Conservation (phyloP, 2,329 filamentous ascomycete genomes). For the Aspergillus fijiensis region DNA sequence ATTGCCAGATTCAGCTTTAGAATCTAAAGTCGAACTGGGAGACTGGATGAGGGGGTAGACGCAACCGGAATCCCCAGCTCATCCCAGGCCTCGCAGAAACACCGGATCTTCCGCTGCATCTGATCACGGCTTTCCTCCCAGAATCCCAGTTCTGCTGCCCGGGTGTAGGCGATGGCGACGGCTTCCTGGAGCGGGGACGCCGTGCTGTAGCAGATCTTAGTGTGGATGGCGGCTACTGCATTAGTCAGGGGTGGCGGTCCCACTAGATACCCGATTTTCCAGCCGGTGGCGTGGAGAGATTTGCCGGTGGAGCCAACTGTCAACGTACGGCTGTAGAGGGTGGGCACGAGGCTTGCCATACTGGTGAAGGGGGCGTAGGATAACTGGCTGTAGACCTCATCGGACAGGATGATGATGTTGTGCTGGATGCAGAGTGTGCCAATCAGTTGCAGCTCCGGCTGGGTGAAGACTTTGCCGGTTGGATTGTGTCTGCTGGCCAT, state of each 20-base stretch:
- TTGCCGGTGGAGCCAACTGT: background rate
- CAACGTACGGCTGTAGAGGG: background rate
- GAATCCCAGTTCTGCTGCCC: background rate
- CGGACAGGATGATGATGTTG: background rate
- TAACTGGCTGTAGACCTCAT: background rate
- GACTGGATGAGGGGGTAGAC: too few species aligned
- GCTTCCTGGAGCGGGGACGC: background rate
- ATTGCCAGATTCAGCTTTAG: too few species aligned
- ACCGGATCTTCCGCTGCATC: too few species aligned
- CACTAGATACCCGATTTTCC: background rate
- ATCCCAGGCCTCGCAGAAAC: too few species aligned
- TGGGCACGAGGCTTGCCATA: background rate
- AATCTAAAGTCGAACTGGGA: too few species aligned
- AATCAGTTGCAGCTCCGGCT: background rate
- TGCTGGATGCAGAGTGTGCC: background rate
- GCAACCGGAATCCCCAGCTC: background rate
- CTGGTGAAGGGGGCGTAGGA: background rate
- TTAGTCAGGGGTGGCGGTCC: background rate
- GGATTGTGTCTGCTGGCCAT: background rate
- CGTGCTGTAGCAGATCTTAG: background rate
- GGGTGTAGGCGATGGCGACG: background rate
- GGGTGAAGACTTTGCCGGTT: background rate
- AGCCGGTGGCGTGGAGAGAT: background rate
- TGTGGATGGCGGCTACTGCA: background rate
- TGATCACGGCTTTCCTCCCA: too few species aligned